A percentile compares a stretch with the other conserved stretches of the same genome.
Conservation (phyloP, 176 grass and related monocot species). For the Tillandsia fasciculata region DNA sequence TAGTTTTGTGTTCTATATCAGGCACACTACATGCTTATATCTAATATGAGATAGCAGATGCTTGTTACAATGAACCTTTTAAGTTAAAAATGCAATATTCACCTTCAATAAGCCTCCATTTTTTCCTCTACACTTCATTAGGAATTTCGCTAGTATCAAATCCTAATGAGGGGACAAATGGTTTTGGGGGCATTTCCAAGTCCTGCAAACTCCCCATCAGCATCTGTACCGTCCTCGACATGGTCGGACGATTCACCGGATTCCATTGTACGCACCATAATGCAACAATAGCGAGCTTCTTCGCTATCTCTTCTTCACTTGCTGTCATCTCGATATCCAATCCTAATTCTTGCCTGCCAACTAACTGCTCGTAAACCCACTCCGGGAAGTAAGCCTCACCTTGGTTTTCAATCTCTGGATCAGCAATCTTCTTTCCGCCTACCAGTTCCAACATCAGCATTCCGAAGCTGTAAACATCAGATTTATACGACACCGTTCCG, state of each 20-base stretch:
- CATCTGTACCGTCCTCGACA: constrained; percentile 64
- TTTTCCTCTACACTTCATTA: neutral
- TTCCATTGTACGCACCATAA: constrained; percentile 69
- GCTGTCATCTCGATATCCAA: neutral
- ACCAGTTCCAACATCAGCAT: constrained; percentile 51
- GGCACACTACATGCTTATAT: too few relatives aligned
- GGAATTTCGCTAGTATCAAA: neutral
- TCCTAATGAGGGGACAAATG: constrained; percentile 21
- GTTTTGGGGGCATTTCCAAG: constrained; percentile 37
- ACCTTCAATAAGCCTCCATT: too few relatives aligned
- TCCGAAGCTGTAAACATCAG: constrained; percentile 42
- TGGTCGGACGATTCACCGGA: constrained; percentile 34
- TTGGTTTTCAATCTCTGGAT: constrained; percentile 28
- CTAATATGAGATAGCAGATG: too few relatives aligned
- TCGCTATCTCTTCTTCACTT: constrained; percentile 19
- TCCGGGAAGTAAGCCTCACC: constrained; percentile 29
- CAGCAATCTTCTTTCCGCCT: constrained; percentile 35
- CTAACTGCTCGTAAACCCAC: constrained; percentile 30
- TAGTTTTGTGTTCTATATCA: too few relatives aligned
- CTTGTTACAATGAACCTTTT: too few relatives aligned
- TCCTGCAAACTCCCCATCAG: constrained; percentile 29
- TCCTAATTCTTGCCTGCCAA: neutral
- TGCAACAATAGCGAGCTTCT: constrained; percentile 30
- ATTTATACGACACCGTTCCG: constrained; percentile 28
- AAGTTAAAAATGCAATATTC: too few relatives aligned